Evolutionary conservation across 495 filamentous ascomycete genomes (phyloP), one percentile per base, ranked within the genome.

Genomic region (Chaetomium fimeti): DNA sequence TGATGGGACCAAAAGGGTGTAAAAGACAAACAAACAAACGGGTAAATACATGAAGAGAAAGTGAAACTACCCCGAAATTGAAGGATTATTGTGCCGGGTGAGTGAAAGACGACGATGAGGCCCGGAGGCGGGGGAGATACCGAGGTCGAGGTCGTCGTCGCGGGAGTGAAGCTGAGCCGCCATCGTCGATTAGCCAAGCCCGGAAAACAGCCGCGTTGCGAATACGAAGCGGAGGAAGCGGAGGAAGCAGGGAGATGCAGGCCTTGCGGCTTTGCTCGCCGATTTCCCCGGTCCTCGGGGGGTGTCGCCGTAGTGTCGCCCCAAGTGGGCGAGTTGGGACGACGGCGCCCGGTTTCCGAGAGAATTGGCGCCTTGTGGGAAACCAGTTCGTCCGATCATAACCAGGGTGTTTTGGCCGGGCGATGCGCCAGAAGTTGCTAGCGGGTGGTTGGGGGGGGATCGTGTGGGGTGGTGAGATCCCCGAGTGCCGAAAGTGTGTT

Each of bases 401-500:
- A 16, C 32, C 24, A n/a, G 24, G 28, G 36, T 11, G 28, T 42
- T 20, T 28, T 25, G 62, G 53, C 32, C 45, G n/a, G 22, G 40
- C 40, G 25, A 57, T 55, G 53, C 32, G 28, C 29, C 13, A 29
- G 36, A 43, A 43, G 40, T 16, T 67, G 61, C 56, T 40, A 25
- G 45, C n/a, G n/a, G 57, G 54, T 58, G 57, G 38, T 57, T 38
- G 57, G 38, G 49, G 29, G 49, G 15, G 51, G n/a, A 48, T 27
- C 27, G 54, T 16, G 61, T 48, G 53, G 57, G 56, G 48, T 15
- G 42, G 13, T 36, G 63, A 32, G 45, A 51, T 42, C 42, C 3
- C 25, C 57, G 51, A 48, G 45, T 67, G 57, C 65, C 65, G 63
- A 62, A 60, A 18, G 47, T 24, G 62, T 68, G 72, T 71, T 71